phyloP scores from a whole-genome alignment of 2,329 filamentous ascomycete species.

The Alternaria novae-zelandiae region DNA sequence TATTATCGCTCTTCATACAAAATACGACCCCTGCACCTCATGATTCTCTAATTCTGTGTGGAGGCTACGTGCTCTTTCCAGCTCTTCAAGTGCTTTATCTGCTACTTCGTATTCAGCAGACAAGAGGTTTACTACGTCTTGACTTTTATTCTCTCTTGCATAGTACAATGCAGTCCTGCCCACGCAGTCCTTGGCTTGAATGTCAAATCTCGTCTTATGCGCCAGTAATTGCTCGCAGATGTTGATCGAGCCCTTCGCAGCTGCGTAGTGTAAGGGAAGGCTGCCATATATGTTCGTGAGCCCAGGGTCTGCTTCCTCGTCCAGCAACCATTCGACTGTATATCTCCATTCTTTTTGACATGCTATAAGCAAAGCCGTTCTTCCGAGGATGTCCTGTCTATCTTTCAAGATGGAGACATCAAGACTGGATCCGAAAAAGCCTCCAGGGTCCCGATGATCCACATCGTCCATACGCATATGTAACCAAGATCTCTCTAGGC shows the following conservation, averaged over 20 bases:
- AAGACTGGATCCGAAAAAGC: too few relatives aligned
- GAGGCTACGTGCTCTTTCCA: neutral
- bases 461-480: neutral
- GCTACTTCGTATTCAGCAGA: neutral
- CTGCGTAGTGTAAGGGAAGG: slow-evolving; percentile 20
- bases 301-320: neutral
- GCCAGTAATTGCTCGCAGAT: slow-evolving; percentile 1
- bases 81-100: neutral
- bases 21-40: too few relatives aligned
- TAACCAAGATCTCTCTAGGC: neutral
- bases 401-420: too few relatives aligned
- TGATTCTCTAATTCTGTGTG: rapidly evolving
- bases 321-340: neutral
- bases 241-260: neutral
- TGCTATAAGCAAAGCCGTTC: slow-evolving; percentile 13
- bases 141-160: neutral
- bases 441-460: too few relatives aligned
- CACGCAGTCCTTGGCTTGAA: neutral
- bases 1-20: neutral
- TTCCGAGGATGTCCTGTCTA: slow-evolving; percentile 3
- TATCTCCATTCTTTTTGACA: neutral
- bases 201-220: neutral
- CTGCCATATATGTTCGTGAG: slow-evolving; percentile 3
- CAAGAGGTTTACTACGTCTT: neutral
- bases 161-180: neutral